phyloP scores from a whole-genome alignment of 2,329 filamentous ascomycete species.

The Ophiocordyceps sinensis region DNA sequence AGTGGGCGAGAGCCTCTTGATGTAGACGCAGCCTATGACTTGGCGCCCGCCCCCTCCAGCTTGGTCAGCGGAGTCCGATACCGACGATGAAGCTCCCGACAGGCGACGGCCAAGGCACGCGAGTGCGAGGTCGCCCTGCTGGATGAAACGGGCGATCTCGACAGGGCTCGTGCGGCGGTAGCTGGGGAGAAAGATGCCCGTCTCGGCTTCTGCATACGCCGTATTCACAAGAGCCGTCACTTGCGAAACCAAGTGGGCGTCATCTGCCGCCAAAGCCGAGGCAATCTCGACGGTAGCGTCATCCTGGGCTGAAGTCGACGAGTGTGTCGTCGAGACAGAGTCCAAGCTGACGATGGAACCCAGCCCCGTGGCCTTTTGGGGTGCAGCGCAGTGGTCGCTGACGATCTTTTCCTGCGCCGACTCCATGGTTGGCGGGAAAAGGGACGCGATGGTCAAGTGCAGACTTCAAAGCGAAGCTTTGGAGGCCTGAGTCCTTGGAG shows the following conservation, averaged over 20 bases:
- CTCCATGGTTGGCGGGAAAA: too few relatives aligned
- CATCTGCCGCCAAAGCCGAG: slow-evolving; percentile 4
- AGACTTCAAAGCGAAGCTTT: too few relatives aligned
- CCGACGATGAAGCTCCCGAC: neutral
- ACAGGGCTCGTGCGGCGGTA: slow-evolving; percentile 14
- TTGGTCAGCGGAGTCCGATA: neutral
- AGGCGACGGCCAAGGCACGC: slow-evolving; percentile 4
- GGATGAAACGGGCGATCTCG: slow-evolving; percentile 10
- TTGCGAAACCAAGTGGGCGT: slow-evolving; percentile 3
- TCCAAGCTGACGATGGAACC: too few relatives aligned
- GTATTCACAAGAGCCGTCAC: slow-evolving; percentile 11
- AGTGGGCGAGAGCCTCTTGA: slow-evolving; percentile 8
- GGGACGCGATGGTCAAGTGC: too few relatives aligned
- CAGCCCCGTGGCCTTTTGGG: too few relatives aligned
- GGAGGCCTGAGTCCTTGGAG: too few relatives aligned
- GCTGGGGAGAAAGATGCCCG: slow-evolving; percentile 11
- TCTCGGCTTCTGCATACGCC: slow-evolving; percentile 11
- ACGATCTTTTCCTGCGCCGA: too few relatives aligned
- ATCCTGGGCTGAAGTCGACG: neutral
- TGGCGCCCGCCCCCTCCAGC: neutral
- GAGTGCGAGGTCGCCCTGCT: slow-evolving; percentile 10
- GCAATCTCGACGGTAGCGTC: slow-evolving; percentile 9
- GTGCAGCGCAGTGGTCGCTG: too few relatives aligned
- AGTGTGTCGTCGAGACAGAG: too few relatives aligned
- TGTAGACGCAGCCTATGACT: slow-evolving; percentile 12